phyloP scores from a whole-genome alignment of 2,329 filamentous ascomycete species.

The Verticillium zaregamsianum region DNA sequence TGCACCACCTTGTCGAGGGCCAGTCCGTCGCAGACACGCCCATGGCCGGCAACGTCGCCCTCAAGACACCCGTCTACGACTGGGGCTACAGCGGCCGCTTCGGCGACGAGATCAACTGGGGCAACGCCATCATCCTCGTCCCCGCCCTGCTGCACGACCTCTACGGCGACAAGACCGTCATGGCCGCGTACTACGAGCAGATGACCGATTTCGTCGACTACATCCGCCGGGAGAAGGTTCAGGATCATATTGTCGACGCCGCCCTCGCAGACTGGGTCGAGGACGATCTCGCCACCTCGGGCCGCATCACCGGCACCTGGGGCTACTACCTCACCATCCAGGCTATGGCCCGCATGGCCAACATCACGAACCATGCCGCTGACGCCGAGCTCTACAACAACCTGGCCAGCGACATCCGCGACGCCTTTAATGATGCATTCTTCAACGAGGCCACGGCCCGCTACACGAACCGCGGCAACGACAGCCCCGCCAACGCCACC shows the following conservation, averaged over 20 bases:
- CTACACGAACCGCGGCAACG: slow-evolving; percentile 4
- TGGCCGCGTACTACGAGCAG: slow-evolving; percentile 6
- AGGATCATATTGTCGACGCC: slow-evolving; percentile 5
- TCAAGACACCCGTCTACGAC: slow-evolving; percentile 8
- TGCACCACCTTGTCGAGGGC: slow-evolving; percentile 3
- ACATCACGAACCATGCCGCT: slow-evolving; percentile 2
- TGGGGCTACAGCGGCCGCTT: slow-evolving; percentile 6
- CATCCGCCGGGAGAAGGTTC: slow-evolving; percentile 8
- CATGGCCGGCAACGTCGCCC: slow-evolving; percentile 6
- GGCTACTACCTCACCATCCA: slow-evolving; percentile 8
- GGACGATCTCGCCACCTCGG: slow-evolving; percentile 2
- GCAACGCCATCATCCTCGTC: slow-evolving; percentile 7
- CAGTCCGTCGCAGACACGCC: slow-evolving; percentile 4
- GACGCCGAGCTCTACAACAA: slow-evolving; percentile 3
- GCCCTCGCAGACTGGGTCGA: slow-evolving; percentile 7
- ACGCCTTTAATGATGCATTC: slow-evolving; percentile 8
- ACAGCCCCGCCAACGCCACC: not conserved
- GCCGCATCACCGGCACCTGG: slow-evolving; percentile 7
- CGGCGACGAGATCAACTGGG: slow-evolving; percentile 10
- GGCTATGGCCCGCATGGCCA: slow-evolving; percentile 8
- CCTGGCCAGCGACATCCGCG: slow-evolving; percentile 4
- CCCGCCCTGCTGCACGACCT: slow-evolving; percentile 4
- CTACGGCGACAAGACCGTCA: slow-evolving; percentile 5
- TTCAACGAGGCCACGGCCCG: slow-evolving; percentile 3
- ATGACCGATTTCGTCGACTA: slow-evolving; percentile 5